Evolutionary conservation across 768 basidiomycete species (phyloP), one percentile per base, ranked within the genome.

Genomic region (Leccinum olivaceopallidum): DNA sequence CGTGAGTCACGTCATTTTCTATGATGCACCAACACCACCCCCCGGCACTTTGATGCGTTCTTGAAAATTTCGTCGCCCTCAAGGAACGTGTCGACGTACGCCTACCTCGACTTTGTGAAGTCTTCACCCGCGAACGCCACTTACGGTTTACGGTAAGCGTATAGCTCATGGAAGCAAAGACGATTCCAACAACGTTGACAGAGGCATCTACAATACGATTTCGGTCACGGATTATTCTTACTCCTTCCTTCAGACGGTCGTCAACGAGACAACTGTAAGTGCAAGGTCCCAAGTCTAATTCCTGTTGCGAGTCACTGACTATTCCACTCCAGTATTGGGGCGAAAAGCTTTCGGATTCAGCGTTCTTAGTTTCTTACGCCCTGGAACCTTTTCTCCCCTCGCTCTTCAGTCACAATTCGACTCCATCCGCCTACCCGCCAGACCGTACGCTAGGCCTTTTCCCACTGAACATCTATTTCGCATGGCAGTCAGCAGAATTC

Each of bases 331-430:
- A 62, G 66, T 58, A 56, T 42, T 58, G 63, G 63, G 54, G 48
- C 3, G 14, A 54, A 34, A 24, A 18, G 14, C 44, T 63, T 4
- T 13, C 10, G 5, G 55, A 52, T 12, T 20, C 34, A 2, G 24
- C 26, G 6, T 50, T 50, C 26, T 50, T 50, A 1, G 3, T 63
- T 9, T 60, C 60, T 2, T 66, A 66, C 13, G 57, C n/a, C 3
- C 74, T 83, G 58, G 83, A 86, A 60, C 80, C 81, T 8, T 85
- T 86, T 78, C 75, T 81, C 0, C 71, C 80, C 0, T 65, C 69
- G 36, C 60, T 79, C 59, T 76, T 79, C 60, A 62, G 69, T 1
- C 80, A 81, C 58, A 76, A 67, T 26, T 55, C 66, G 50, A 67
- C 67, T 5, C 34, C 71, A 0, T 75, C 79, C 12, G 83, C 82